Evolutionary conservation across 192 early-diverging fungal species (phyloP), one percentile per base, ranked within the genome.

Genomic region (Linnemannia zychae): DNA sequence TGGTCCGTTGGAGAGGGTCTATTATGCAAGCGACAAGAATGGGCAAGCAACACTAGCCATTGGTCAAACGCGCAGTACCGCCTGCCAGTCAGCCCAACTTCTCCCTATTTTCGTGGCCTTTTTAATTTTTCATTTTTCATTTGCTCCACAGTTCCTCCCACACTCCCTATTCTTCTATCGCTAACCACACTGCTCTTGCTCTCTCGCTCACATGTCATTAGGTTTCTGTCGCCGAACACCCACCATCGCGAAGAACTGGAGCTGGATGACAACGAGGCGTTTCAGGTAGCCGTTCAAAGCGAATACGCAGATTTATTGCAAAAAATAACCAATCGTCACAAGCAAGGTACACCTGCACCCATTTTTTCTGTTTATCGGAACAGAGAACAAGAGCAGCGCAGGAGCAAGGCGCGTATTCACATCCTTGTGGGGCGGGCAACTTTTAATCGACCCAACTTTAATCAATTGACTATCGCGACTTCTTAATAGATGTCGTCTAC

Each of bases 301-400:
- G 82, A 84, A 31, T 84, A 84, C 53, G 83, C 83, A n/a, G 65
- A 79, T 12, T 63, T 85, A 9, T 71, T 85, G 16, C 83, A 85
- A 33, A 60, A 34, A 60, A 73, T 85, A 31, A 85, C 83, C 11
- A 85, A 85, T 67, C 72, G 83, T 13, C 83, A 85, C 60, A 85
- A 85, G 36, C 83, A 85, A 67, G 83, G 83, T 85, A 85, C 1
- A 15, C 48, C 49, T 75, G 15, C 44, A 12, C 18, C n/a, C 33
- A 53, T 40, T 24, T 11, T 37, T 50, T 11, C 40, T 28, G n/a
- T 72, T 78, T 33, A 12, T 63, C 57, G n/a, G 24, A 63, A 63
- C 57, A 63, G 38, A 60, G 22, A n/a, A 53, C 2, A 71, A 53
- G 22, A n/a, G n/a, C 0, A 53, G 52, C 18, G 20, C 20, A 31